Base-by-base conservation (phyloP, 768 basidiomycete species). In the Rhodotorula toruloides region DNA sequence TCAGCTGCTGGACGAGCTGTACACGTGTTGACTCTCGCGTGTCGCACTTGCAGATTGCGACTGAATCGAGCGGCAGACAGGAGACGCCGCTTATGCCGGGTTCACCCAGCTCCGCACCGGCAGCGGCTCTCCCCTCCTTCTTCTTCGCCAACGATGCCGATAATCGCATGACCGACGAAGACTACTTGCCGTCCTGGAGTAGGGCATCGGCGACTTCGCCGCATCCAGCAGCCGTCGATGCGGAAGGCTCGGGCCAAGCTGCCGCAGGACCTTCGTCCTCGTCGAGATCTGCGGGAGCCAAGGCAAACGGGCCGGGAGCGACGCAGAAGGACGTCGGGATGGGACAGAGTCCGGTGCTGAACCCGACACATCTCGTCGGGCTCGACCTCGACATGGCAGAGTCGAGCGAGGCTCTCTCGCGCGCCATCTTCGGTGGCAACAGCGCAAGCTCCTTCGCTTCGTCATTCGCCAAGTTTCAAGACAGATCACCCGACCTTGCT, bases 161-260 rank as follows among this genome's bases (percentile, higher is more conserved):
- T 14, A 21, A 46, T 5, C 36, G 29, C n/a, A 16, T 17, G 6
- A 3, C 42, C 17, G 36, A 11, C 53, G 36, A 47, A 8, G 64
- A 65, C 46, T 40, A 60, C n/a, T 32, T 65, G 19, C 64, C 64
- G 31, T 31, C 64, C 6, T 65, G 64, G 64, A 65, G 64, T n/a
- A 58, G 44, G 8, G 29, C 54, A 22, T n/a, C 47, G 6, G 49
- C 58, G 32, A 12, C 34, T 0, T 58, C 56, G 27, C 56, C 56
- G 13, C 3, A 3, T 4, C 32, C 31, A 19, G 16, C 31, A 29
- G 48, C 48, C 29, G 4, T 10, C 6, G 14, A 29, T 29, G 3
- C 8, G 19, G 29, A 29, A 48, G 31, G 16, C 13, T 3, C 12
- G 17, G 19, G 6, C 4, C 48, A 31, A 19, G 31, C n/a, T 46